Evolutionary conservation across 2,329 filamentous ascomycete species (phyloP).

Genomic region (Harringtonia aguacate): DNA sequence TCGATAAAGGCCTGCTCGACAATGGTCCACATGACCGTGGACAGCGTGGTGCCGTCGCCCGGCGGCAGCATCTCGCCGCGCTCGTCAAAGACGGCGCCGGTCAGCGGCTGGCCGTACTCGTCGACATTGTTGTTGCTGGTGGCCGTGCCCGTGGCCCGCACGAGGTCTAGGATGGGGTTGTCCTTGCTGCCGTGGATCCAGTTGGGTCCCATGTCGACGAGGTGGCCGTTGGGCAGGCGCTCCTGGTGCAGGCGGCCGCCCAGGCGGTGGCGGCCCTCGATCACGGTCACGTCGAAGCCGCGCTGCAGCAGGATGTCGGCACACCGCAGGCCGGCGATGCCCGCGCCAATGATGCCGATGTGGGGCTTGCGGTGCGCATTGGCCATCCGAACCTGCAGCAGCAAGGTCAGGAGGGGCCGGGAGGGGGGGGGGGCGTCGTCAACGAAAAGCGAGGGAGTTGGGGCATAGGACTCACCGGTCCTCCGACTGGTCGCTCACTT

Average conservation of each 20-base stretch:
- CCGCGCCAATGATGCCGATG: constrained; percentile 59
- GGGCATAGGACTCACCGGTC: not conserved
- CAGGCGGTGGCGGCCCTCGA: constrained; percentile 57
- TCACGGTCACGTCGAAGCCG: constrained; percentile 56
- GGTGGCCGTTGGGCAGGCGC: constrained; percentile 32
- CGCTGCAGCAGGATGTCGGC: constrained; percentile 55
- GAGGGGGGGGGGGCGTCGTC: constrained; percentile 9
- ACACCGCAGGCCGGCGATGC: constrained; percentile 59
- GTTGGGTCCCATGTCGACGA: constrained; percentile 59
- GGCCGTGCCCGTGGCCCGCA: constrained; percentile 46
- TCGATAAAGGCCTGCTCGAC: constrained; percentile 57
- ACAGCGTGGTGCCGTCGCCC: constrained; percentile 33
- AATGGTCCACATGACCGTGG: constrained; percentile 54
- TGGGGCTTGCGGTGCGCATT: constrained; percentile 28
- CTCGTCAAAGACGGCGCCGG: constrained; percentile 37
- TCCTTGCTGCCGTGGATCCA: constrained; percentile 68
- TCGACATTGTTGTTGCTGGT: constrained; percentile 37
- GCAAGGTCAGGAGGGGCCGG: not conserved
- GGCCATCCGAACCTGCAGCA: not conserved
- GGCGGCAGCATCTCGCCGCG: constrained; percentile 38
- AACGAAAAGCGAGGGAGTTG: too few species aligned
- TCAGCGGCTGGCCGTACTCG: constrained; percentile 23
- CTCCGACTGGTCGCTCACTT: not conserved
- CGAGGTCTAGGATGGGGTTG: constrained; percentile 60
- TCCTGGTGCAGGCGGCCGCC: constrained; percentile 53